Conservation (phyloP, 768 basidiomycete species). For the Dacryopinax spathularia region DNA sequence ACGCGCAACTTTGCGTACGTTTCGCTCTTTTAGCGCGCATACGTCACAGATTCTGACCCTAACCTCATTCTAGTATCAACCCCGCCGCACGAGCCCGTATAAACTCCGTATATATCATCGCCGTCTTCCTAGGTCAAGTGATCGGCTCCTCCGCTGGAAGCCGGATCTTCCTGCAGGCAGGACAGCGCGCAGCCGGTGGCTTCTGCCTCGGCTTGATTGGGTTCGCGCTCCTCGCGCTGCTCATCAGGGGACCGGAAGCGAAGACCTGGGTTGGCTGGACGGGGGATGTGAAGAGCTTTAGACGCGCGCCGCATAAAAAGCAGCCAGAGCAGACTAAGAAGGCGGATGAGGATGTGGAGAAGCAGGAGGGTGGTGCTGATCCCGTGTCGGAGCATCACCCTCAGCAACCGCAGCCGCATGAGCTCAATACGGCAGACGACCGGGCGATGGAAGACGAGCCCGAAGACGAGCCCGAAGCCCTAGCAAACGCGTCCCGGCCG, state of each 20-base stretch:
- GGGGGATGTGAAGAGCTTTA: neutral
- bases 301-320: no score
- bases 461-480: neutral
- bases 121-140: conserved; percentile 70
- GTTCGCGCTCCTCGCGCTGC: conserved; percentile 11
- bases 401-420: neutral
- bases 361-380: neutral
- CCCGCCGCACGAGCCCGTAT: conserved; percentile 48
- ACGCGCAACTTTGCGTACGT: conserved; percentile 44
- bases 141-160: conserved; percentile 68
- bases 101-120: conserved; percentile 62
- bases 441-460: neutral
- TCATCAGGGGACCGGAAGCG: neutral
- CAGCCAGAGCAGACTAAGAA: neutral
- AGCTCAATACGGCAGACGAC: neutral
- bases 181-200: conserved; percentile 54
- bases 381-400: neutral
- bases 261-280: conserved; percentile 1
- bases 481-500: no score
- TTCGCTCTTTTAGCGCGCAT: no score
- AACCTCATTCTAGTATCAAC: conserved; percentile 25
- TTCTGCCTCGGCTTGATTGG: conserved; percentile 46
- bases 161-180: conserved; percentile 48
- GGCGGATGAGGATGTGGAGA: neutral
- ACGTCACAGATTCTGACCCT: no score